These are phyloP conservation scores for Royoungia palumana DNA, from an alignment of 768 basidiomycete species.

Conservation along the genomic window DNA sequence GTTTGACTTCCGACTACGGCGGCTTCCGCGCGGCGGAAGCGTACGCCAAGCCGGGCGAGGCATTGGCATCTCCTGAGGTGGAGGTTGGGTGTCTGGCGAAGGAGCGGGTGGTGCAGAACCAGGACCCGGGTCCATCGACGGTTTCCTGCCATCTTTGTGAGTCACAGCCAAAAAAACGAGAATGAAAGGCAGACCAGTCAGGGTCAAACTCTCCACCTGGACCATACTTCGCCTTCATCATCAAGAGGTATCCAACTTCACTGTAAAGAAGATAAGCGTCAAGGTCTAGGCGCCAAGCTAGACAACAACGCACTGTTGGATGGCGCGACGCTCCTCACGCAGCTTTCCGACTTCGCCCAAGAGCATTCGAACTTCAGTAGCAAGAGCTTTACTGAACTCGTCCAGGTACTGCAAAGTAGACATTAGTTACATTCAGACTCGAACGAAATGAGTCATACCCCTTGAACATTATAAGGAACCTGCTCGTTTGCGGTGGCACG, in stretches of 20 bases:
- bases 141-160: constrained; percentile 38
- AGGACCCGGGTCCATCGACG: constrained; percentile 36
- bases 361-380: constrained; percentile 79
- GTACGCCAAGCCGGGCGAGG: constrained; percentile 63
- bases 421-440: constrained; percentile 7
- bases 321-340: constrained; percentile 69
- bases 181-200: constrained; percentile 54
- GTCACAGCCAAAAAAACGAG: not conserved
- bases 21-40: constrained; percentile 36
- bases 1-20: constrained; percentile 45
- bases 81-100: constrained; percentile 41
- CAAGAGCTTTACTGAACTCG: constrained; percentile 82
- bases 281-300: not conserved
- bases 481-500: constrained; percentile 69
- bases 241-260: constrained; percentile 70
- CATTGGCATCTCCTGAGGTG: constrained; percentile 42
- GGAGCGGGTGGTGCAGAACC: constrained; percentile 46
- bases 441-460: constrained; percentile 42
- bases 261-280: constrained; percentile 34
- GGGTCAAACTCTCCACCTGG: constrained; percentile 85
- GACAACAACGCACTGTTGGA: constrained; percentile 64
- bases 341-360: constrained; percentile 81
- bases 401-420: constrained; percentile 61
- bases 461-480: constrained; percentile 81
- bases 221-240: constrained; percentile 70